Base-by-base conservation (phyloP, 106 monocot species). In the Ottelia alismoides region DNA sequence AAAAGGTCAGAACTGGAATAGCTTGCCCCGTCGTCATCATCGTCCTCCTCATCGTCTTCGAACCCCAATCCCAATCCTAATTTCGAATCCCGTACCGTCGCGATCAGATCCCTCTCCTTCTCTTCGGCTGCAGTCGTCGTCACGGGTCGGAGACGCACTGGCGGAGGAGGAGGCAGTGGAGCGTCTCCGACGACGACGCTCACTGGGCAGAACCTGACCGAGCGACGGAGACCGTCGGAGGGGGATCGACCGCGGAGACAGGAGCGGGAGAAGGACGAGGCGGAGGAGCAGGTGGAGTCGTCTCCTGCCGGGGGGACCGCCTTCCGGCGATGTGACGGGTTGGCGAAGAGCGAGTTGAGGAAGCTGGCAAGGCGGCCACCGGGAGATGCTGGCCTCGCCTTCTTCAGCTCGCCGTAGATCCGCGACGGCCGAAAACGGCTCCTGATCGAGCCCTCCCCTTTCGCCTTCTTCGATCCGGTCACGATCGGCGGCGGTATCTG, bases 1-100 rank as follows among this genome's bases (percentile, higher is more conserved):
- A 83, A 83, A 24, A 83, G 71, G 64, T 83, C 83, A n/a, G 83
- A 78, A 60, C 83, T 83, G 30, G 61, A 53, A 60, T 69, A 78
- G 55, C 83, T 83, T 18, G 56, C 66, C n/a, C 25, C 63, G n/a
- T 71, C 78, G 14, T 78, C 82, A n/a, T 65, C 62, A 3, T 64
- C 43, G 50, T 52, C 61, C 25, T 57, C 62, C 47, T 50, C 63
- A 56, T n/a, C n/a, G n/a, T n/a, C n/a, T n/a, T n/a, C n/a, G n/a
- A 40, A 12, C 23, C 27, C 28, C n/a, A 16, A 31, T 25, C 31
- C 28, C 11, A 31, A 35, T 63, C 50, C 23, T 30, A 11, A 18
- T 24, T 52, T 18, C n/a, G n/a, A n/a, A n/a, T n/a, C n/a, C n/a
- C n/a, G n/a, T n/a, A n/a, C n/a, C n/a, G n/a, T n/a, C n/a, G 19